Evolutionary conservation across 805 yeast species (phyloP).

Genomic region (Candida fluviatilis): DNA sequence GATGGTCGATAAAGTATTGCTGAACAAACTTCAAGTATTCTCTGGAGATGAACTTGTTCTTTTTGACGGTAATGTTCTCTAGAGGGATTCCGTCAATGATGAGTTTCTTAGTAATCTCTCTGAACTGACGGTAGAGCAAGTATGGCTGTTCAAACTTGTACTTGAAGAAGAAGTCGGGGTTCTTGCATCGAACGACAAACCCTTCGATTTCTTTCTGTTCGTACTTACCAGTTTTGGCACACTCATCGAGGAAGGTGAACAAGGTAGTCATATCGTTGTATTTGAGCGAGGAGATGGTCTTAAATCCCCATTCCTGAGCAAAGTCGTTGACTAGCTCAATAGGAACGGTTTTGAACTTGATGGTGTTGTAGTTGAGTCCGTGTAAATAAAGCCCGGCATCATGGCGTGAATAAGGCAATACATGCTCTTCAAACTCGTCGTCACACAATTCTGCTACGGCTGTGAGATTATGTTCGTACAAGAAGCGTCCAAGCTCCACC

Average conservation of each 20-base stretch:
- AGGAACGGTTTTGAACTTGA: slow-evolving; percentile 60
- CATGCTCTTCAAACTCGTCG: slow-evolving; percentile 91
- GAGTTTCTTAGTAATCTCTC: slow-evolving; percentile 75
- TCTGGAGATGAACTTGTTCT: slow-evolving; percentile 58
- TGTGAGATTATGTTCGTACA: slow-evolving; percentile 56
- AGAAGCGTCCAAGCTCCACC: slow-evolving; percentile 49
- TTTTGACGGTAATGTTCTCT: slow-evolving; percentile 32
- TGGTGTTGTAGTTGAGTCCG: slow-evolving; percentile 73
- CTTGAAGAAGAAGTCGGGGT: slow-evolving; percentile 72
- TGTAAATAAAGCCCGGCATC: slow-evolving; percentile 83
- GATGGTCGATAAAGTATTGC: slow-evolving; percentile 49
- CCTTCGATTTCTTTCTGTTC: slow-evolving; percentile 82
- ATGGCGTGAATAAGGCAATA: slow-evolving; percentile 64
- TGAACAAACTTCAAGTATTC: slow-evolving; percentile 67
- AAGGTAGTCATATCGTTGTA: slow-evolving; percentile 39
- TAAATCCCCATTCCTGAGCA: slow-evolving; percentile 69
- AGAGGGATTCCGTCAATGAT: slow-evolving; percentile 31
- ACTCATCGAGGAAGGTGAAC: slow-evolving; percentile 47
- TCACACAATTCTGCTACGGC: slow-evolving; percentile 94
- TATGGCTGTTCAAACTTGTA: slow-evolving; percentile 96
- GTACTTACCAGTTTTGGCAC: slow-evolving; percentile 66
- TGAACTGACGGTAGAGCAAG: slow-evolving; percentile 80
- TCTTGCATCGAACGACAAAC: slow-evolving; percentile 74
- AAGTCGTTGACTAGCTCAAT: slow-evolving; percentile 57
- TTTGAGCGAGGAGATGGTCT: slow-evolving; percentile 45